A percentile compares a stretch with the other conserved stretches of the same genome.
Evolutionary conservation across 805 yeast genomes (phyloP).

Genomic region (Saccharomycopsis synnaedendra): DNA sequence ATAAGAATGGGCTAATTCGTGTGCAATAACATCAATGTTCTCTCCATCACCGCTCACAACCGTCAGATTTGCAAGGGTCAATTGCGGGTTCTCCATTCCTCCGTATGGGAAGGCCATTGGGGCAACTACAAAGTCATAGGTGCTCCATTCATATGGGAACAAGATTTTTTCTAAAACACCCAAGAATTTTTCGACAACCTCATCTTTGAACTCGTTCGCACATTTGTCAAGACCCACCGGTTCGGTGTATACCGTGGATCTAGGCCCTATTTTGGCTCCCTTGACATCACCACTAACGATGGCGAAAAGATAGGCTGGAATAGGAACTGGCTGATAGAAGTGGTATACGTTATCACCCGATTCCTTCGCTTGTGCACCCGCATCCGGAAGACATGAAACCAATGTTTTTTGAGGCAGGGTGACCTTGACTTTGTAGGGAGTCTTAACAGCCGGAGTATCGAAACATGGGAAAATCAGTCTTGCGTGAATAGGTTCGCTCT

Average conservation of each 20-base stretch:
- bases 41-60: conserved; percentile 74
- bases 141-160: conserved; percentile 76
- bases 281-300: conserved; percentile 75
- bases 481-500: conserved; percentile 87
- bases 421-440: conserved; percentile 47
- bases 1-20: conserved; percentile 91
- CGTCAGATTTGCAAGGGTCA: conserved; percentile 88
- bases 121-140: conserved; percentile 68
- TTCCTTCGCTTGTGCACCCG: conserved; percentile 16
- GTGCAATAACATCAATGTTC: conserved; percentile 84
- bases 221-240: conserved; percentile 57
- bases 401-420: conserved; percentile 58
- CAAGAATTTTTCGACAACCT: conserved; percentile 67
- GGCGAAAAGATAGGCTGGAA: conserved; percentile 76
- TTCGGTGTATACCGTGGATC: conserved; percentile 75
- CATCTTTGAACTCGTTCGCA: conserved; percentile 69
- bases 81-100: conserved; percentile 92
- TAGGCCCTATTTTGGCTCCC: conserved; percentile 66
- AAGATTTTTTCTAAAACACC: conserved; percentile 65
- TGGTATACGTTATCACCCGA: conserved; percentile 25
- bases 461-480: conserved; percentile 81
- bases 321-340: conserved; percentile 69
- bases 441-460: conserved; percentile 80
- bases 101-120: conserved; percentile 81
- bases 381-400: conserved; percentile 53